A percentile compares a stretch with the other conserved stretches of the same genome.
Evolutionary conservation across 768 basidiomycete genomes (phyloP).

Genomic region (Fistulinella prunicolor): DNA sequence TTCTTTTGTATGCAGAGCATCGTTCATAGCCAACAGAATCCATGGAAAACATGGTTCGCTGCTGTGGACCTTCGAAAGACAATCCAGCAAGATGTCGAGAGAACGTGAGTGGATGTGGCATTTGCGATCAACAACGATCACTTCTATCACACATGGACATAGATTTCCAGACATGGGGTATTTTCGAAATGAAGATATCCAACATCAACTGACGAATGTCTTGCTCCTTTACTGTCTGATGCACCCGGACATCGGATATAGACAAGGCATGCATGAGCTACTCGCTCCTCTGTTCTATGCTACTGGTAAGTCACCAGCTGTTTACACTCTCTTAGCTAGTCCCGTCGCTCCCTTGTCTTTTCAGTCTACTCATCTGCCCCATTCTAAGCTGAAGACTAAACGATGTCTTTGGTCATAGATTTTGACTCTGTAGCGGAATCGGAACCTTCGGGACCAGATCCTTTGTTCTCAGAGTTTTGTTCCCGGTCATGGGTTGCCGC

Average conservation of each 20-base stretch:
- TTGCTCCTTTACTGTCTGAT: slow-evolving; percentile 80
- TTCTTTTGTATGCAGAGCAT: background rate
- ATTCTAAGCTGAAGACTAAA: slow-evolving; percentile 27
- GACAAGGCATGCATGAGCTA: slow-evolving; percentile 99
- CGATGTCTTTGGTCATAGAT: slow-evolving; percentile 45
- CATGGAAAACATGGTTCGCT: slow-evolving; percentile 94
- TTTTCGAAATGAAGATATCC: slow-evolving; percentile 75
- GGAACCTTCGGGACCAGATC: slow-evolving; percentile 31
- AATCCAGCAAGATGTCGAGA: slow-evolving; percentile 91
- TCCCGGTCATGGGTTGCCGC: slow-evolving; percentile 70
- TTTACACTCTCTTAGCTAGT: slow-evolving; percentile 1
- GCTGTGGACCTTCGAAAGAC: slow-evolving; percentile 85
- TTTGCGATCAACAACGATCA: slow-evolving; percentile 1
- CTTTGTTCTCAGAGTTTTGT: slow-evolving; percentile 56
- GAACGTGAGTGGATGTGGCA: slow-evolving; percentile 65
- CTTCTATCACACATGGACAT: slow-evolving; percentile 1
- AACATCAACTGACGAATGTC: slow-evolving; percentile 78
- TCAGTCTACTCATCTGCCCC: slow-evolving; percentile 13
- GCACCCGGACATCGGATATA: slow-evolving; percentile 84
- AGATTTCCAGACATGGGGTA: slow-evolving; percentile 97
- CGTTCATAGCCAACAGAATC: slow-evolving; percentile 54
- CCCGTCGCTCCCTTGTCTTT: slow-evolving; percentile 6
- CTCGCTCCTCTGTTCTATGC: slow-evolving; percentile 85
- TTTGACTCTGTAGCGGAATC: slow-evolving; percentile 64
- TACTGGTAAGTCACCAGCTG: slow-evolving; percentile 24